Percentiles rank a stretch among this genome's conserved stretches.
These are phyloP conservation scores for Arabis alpina DNA, from an alignment of 345 rosid species.

Conservation along the genomic window DNA sequence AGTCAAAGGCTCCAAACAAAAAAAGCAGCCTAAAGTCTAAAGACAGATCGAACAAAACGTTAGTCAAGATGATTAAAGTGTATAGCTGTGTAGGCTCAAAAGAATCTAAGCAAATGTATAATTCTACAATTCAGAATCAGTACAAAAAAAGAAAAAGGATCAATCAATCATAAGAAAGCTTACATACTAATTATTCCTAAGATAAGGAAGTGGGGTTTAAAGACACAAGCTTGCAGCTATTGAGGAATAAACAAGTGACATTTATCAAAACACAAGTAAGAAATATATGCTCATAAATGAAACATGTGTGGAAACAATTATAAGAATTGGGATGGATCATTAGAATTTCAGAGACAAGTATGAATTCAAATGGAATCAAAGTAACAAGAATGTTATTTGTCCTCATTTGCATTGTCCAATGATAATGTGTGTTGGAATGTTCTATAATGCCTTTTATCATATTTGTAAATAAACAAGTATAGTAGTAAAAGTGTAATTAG, in stretches of 20 bases:
- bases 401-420: neutral
- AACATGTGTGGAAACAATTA: neutral
- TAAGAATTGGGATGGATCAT: neutral
- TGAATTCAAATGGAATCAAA: neutral
- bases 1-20: slow-evolving; percentile 33
- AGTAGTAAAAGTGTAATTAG: neutral
- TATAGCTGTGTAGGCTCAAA: neutral
- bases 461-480: neutral
- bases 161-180: neutral
- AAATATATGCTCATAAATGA: neutral
- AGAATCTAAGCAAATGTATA: slow-evolving; percentile 21
- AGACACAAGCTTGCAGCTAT: neutral
- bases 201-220: slow-evolving; percentile 5
- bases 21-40: slow-evolving; percentile 28
- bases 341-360: neutral
- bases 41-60: slow-evolving; percentile 29
- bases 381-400: neutral
- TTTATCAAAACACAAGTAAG: neutral
- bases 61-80: slow-evolving; percentile 28
- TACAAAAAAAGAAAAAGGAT: neutral
- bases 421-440: neutral
- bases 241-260: slow-evolving; percentile 3
- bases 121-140: slow-evolving; percentile 6
- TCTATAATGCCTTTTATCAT: neutral
- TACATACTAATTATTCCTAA: slow-evolving; percentile 1